These are phyloP conservation scores for Lecanosticta acicola DNA, from an alignment of 2,329 filamentous ascomycete species.

Conservation along the genomic window DNA sequence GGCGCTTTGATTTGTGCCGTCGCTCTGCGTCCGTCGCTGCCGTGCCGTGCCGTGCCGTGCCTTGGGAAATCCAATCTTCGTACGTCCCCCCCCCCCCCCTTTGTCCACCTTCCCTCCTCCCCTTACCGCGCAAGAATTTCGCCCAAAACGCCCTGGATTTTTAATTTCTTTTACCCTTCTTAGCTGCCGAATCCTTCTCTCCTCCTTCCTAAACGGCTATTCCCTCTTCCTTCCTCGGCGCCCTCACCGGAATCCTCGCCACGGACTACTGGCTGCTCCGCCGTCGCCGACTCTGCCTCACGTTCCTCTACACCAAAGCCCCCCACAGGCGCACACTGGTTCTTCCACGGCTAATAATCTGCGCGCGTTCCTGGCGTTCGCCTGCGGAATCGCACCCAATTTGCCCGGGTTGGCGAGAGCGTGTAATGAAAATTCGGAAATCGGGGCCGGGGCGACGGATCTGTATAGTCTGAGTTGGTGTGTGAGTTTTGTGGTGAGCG, in stretches of 20 bases:
- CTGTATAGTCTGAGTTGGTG: not conserved
- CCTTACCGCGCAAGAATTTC: too few relatives aligned
- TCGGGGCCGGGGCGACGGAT: not conserved
- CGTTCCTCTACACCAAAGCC: slow-evolving; percentile 46
- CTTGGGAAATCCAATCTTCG: slow-evolving; percentile 4
- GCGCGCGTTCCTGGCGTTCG: slow-evolving; percentile 52
- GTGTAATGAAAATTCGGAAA: not conserved
- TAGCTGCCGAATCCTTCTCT: not conserved
- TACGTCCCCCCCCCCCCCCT: not conserved
- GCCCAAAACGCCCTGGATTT: too few relatives aligned
- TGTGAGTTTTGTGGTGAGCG: not conserved
- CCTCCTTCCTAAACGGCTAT: slow-evolving; percentile 41
- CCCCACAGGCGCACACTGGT: slow-evolving; percentile 47
- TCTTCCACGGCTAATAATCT: slow-evolving; percentile 48
- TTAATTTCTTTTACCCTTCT: too few relatives aligned
- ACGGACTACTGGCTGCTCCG: slow-evolving; percentile 56
- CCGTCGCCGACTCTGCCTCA: slow-evolving; percentile 42
- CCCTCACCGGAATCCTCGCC: slow-evolving; percentile 56
- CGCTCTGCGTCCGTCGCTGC: not conserved
- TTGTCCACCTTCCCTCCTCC: not conserved
- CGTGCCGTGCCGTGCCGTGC: slow-evolving; percentile 4
- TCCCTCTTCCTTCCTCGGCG: slow-evolving; percentile 62
- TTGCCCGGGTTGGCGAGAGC: slow-evolving; percentile 43
- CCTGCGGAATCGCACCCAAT: slow-evolving; percentile 51
- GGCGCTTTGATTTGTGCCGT: slow-evolving; percentile 42